Base-by-base conservation (phyloP, 805 yeast species). In the Lipomyces starkeyi region DNA sequence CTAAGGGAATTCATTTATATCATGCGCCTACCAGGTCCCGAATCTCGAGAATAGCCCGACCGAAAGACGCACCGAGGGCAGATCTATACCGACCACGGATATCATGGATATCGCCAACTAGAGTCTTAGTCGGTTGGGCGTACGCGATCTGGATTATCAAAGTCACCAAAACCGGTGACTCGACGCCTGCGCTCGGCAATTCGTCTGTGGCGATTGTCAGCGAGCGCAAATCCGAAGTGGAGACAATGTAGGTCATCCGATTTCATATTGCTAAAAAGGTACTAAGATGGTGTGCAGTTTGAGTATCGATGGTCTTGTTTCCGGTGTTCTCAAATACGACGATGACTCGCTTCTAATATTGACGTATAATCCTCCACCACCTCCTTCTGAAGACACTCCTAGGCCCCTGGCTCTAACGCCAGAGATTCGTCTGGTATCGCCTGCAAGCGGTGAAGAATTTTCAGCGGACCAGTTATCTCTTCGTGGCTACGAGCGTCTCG, bases 1-100 rank as follows among this genome's bases (percentile, higher is more conserved):
- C 25, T 25, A 22, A 67, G 71, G 72, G 73, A 27, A 67, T 71
- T n/a, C 68, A 66, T 0, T 80, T 91, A 25, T 89, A 84, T 73
- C 91, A 90, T 73, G 80, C 86, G 4, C 74, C 84, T 2, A 79
- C 88, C 0, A 83, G 83, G 59, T 79, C 82, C 6, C 76, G 82
- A 8, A 79, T 93, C 2, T 76, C 83, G 29, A 82, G 81, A 27
- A 83, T 91, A 8, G 82, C 85, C 3, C 82, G 87, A 57, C 93
- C 95, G 0, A 76, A 78, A 17, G 84, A 83, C 54, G 80, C 79
- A 79, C 73, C 88, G 3, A 81, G 93, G 27, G 88, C 96, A 2
- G 97, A 92, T 71, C 78, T 93, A 49, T 91, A 89, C 73, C 88
- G 95, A 87, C 98, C 98, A 0, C 84, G 90, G 59, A 84, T 91